Percentiles rank a stretch among this genome's conserved stretches.
phyloP scores from a whole-genome alignment of 2,329 filamentous ascomycete species.

The Talaromyces funiculosus region DNA sequence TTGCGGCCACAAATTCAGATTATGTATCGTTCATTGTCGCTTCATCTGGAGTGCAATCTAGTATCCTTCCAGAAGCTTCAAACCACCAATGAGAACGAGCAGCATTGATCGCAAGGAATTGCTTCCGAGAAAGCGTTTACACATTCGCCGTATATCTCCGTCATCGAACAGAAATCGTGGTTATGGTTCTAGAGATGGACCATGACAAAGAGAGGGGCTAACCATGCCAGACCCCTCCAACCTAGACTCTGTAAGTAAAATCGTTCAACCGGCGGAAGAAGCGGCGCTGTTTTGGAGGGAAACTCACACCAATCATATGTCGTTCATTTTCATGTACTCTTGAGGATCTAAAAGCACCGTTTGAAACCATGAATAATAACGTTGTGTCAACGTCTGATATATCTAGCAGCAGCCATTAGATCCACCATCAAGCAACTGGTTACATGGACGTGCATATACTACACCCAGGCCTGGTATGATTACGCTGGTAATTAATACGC shows the following conservation, averaged over 20 bases:
- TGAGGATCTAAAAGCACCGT: not conserved
- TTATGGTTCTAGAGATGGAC: not conserved
- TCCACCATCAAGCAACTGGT: not conserved
- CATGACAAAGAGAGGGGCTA: not conserved
- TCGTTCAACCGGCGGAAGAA: not conserved
- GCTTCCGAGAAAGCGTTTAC: not conserved
- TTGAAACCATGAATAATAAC: conserved; percentile 8
- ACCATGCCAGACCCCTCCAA: not conserved
- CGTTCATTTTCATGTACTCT: not conserved
- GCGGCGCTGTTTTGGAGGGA: not conserved
- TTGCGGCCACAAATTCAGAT: not conserved
- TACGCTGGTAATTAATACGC: not conserved
- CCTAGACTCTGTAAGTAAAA: not conserved
- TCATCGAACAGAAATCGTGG: not conserved
- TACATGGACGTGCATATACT: not conserved
- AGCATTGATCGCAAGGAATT: not conserved
- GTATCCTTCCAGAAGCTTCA: conserved; percentile 4
- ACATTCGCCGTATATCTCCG: not conserved
- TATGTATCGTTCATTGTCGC: not conserved
- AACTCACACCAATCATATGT: not conserved
- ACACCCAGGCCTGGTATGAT: not conserved
- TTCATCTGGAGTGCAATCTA: not conserved
- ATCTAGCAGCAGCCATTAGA: not conserved
- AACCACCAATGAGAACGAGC: not conserved
- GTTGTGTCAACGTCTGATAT: conserved; percentile 3